Evolutionary conservation across 805 yeast species (phyloP), one percentile per base, ranked within the genome.

Genomic region (Sugiyamaella smithiae): DNA sequence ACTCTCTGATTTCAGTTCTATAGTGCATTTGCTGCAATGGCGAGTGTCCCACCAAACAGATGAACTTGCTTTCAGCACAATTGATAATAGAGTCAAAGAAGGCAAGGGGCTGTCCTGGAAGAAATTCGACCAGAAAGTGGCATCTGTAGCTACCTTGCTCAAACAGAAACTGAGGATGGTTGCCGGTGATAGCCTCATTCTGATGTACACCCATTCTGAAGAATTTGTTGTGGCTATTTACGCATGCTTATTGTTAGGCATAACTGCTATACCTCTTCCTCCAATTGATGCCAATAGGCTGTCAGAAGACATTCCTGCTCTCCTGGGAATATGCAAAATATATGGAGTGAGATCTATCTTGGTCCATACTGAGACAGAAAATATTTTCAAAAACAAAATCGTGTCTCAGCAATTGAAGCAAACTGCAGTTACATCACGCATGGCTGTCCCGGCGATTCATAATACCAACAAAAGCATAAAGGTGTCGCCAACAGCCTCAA

Each of bases 191-290:
- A 71, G 75, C 54, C 91, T 88, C 2, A 74, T 89, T 2, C 69
- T 93, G 58, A 83, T 89, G 83, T 89, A 88, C 63, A 84, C 95
- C 0, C 77, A 91, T 40, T 81, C 89, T 1, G 96, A 90, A 49
- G 98, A 93, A 53, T 91, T 80, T 60, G 79, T 84, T 4, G 80
- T 88, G 24, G 88, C 95, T 1, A 72, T 89, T 1, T 81, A 82
- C 65, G 97, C 99, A 0, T 91, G 98, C 63, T 77, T 91, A 64
- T 67, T 84, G 48, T 77, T 89, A 46, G 96, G 97, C 49, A 61
- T 88, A 3, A 75, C 86, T 2, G 88, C 93, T 0, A 74, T 91
- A 12, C 93, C 95, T 0, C 65, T 88, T 62, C 70, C 81, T 7
- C 89, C 95, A 0, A 67, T 89, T 35, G 88, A 84, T 52, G 71